phyloP scores from a whole-genome alignment of 208 protist species.

The Eutreptiella sp. region DNA sequence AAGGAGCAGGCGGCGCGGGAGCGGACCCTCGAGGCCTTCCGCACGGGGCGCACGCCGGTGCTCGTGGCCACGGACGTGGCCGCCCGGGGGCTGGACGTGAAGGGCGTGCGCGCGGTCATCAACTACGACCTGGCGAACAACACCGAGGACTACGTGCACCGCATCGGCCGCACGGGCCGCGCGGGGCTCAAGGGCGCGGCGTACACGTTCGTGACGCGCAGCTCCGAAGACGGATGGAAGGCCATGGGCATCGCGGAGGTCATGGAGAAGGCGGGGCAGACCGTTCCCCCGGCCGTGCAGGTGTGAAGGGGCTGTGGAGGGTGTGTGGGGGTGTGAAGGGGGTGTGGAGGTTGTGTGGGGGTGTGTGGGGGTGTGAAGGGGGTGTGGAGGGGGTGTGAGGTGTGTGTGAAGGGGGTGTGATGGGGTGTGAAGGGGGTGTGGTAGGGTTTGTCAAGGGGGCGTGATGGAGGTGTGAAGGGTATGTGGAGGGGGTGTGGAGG shows the following conservation, averaged over 20 bases:
- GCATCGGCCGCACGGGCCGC: slow-evolving; percentile 49
- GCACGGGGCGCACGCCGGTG: slow-evolving; percentile 4
- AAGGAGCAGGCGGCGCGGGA: slow-evolving; percentile 23
- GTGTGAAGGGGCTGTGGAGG: too few relatives aligned
- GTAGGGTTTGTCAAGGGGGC: too few relatives aligned
- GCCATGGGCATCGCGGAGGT: slow-evolving; percentile 34
- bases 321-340: too few relatives aligned
- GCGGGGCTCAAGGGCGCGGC: slow-evolving; percentile 41
- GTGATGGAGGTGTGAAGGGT: too few relatives aligned
- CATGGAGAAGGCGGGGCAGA: slow-evolving; percentile 49
- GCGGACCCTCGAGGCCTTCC: slow-evolving; percentile 7
- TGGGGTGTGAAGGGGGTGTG: too few relatives aligned
- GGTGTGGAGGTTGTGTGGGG: too few relatives aligned
- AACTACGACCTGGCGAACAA: slow-evolving; percentile 74
- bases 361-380: too few relatives aligned
- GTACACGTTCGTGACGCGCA: slow-evolving; percentile 63
- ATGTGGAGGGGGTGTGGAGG: too few relatives aligned
- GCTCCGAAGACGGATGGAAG: slow-evolving; percentile 41
- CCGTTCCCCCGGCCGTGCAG: too few relatives aligned
- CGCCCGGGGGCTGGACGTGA: slow-evolving; percentile 68
- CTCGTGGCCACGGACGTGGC: slow-evolving; percentile 66
- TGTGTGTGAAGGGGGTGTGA: too few relatives aligned
- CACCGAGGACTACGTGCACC: slow-evolving; percentile 54
- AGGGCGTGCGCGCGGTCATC: slow-evolving; percentile 55
- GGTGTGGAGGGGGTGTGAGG: too few relatives aligned